Percentiles rank a stretch among this genome's conserved stretches.
Evolutionary conservation across 352 stramenopile species (phyloP).

Genomic region (Pythium dissimile): DNA sequence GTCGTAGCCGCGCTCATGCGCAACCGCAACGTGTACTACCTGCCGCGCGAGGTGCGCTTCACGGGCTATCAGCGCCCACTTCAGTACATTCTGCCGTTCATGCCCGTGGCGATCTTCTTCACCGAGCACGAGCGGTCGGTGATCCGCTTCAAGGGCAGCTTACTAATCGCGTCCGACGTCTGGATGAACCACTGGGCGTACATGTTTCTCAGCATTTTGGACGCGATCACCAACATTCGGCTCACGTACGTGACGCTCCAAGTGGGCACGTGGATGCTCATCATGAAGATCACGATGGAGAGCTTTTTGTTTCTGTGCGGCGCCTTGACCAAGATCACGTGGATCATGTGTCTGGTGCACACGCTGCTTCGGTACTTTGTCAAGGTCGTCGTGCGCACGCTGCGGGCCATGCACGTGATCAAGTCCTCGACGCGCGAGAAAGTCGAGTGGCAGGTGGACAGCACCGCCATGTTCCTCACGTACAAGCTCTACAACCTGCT

Average conservation of each 20-base stretch:
- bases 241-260: conserved; percentile 52
- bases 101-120: conserved; percentile 35
- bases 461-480: conserved; percentile 43
- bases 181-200: conserved; percentile 80
- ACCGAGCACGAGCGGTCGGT: conserved; percentile 36
- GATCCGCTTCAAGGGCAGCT: conserved; percentile 51
- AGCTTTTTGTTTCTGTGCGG: conserved; percentile 62
- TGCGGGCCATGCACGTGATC: conserved; percentile 41
- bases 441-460: conserved; percentile 55
- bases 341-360: conserved; percentile 56
- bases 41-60: conserved; percentile 38
- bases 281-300: conserved; percentile 40
- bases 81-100: conserved; percentile 43
- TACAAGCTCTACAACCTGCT: conserved; percentile 65
- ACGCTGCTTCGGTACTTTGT: conserved; percentile 32
- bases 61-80: conserved; percentile 23
- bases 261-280: conserved; percentile 63
- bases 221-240: conserved; percentile 41
- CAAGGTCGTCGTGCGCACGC: conserved; percentile 31
- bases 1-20: conserved; percentile 44
- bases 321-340: conserved; percentile 52
- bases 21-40: conserved; percentile 36
- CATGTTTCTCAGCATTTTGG: conserved; percentile 51
- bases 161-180: conserved; percentile 53
- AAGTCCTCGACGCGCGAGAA: conserved; percentile 27